Conservation (phyloP, 805 yeast genomes). For the Myxozyma sirexii region DNA sequence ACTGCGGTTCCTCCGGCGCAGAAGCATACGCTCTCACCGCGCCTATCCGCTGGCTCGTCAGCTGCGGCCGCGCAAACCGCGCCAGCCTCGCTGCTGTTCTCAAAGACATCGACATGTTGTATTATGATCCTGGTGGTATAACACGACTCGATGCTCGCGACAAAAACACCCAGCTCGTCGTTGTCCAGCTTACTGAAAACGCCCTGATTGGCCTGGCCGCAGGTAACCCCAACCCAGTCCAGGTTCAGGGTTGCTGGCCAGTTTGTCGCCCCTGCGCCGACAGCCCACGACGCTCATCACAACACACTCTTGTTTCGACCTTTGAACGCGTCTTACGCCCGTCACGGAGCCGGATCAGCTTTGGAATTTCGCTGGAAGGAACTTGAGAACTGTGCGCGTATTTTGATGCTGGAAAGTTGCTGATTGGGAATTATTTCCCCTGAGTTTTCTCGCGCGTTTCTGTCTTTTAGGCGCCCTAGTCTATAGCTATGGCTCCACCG, state of each 20-base stretch:
- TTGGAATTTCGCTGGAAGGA: slow-evolving; percentile 6
- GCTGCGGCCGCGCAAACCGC: not conserved
- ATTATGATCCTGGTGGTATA: not conserved
- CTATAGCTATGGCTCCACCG: slow-evolving; percentile 25
- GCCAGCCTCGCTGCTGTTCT: not conserved
- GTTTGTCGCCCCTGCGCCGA: slow-evolving; percentile 5
- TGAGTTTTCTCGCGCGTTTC: slow-evolving; percentile 2
- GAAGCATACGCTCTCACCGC: slow-evolving; percentile 14
- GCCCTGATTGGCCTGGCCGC: slow-evolving; percentile 6
- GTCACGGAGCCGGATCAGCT: slow-evolving; percentile 3
- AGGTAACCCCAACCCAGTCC: not conserved
- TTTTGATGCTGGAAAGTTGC: slow-evolving; percentile 14
- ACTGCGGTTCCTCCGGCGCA: slow-evolving; percentile 2
- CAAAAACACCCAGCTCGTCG: no score
- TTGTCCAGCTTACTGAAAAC: slow-evolving; percentile 1
- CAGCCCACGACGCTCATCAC: slow-evolving; percentile 13
- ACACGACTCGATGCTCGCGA: no score
- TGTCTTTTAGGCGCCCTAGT: not conserved
- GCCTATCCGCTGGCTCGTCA: slow-evolving; percentile 6
- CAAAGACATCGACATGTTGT: slow-evolving; percentile 1
- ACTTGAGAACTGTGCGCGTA: slow-evolving; percentile 5
- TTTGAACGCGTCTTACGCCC: not conserved
- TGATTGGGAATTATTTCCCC: not conserved
- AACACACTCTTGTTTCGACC: not conserved
- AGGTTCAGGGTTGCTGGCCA: slow-evolving; percentile 3